Evolutionary conservation across 208 protist species (phyloP).

Genomic region (Leishmania guyanensis): DNA sequence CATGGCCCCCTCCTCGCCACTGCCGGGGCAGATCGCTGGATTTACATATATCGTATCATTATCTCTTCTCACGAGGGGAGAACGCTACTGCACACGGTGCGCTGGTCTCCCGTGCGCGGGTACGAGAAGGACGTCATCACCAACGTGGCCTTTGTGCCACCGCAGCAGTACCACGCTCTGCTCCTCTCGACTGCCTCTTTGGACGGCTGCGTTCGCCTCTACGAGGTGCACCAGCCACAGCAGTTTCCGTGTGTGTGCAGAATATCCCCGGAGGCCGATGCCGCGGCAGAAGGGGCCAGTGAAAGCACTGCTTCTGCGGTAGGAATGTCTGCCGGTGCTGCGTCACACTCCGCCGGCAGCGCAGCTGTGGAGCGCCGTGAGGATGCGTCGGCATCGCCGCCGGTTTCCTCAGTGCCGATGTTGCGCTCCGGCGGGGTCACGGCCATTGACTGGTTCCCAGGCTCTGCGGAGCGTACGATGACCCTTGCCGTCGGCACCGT

Average conservation of each 20-base stretch:
- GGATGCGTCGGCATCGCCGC: neutral
- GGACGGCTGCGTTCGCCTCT: conserved; percentile 85
- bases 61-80: conserved; percentile 58
- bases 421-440: conserved; percentile 61
- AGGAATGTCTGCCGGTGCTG: neutral
- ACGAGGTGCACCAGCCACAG: conserved; percentile 79
- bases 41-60: conserved; percentile 86
- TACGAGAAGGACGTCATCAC: conserved; percentile 91
- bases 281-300: conserved; percentile 24
- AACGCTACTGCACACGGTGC: conserved; percentile 48
- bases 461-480: conserved; percentile 70
- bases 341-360: neutral
- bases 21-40: conserved; percentile 80
- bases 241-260: conserved; percentile 72
- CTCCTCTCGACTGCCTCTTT: conserved; percentile 87
- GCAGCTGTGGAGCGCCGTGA: neutral
- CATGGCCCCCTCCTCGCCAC: conserved; percentile 83
- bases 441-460: conserved; percentile 86
- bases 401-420: conserved; percentile 11
- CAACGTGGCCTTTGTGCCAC: conserved; percentile 86
- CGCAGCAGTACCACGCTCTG: conserved; percentile 75
- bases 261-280: conserved; percentile 60
- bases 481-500: conserved; percentile 83
- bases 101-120: conserved; percentile 67
- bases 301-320: conserved; percentile 13